These are phyloP conservation scores for Lichina pygmaea DNA, from an alignment of 495 filamentous ascomycete genomes.

Conservation along the genomic window DNA sequence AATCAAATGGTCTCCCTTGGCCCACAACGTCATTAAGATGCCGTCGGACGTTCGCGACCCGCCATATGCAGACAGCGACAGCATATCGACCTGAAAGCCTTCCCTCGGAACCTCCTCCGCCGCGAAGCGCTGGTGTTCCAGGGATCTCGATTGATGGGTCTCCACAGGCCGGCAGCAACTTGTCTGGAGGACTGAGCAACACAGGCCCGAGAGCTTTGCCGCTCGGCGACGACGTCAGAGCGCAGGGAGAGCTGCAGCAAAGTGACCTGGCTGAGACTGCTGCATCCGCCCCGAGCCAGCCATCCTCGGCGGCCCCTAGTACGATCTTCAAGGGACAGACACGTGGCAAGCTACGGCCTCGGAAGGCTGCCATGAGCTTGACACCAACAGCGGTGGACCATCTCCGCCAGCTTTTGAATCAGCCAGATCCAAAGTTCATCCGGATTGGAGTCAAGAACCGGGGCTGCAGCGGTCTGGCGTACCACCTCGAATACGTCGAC, in stretches of 20 bases:
- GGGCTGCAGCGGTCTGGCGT: conserved; percentile 90
- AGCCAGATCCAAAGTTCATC: conserved; percentile 73
- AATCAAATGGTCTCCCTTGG: too few species aligned
- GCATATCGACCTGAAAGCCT: conserved; percentile 55
- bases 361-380: conserved; percentile 78
- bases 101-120: conserved; percentile 30
- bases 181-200: background rate
- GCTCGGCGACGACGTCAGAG: too few species aligned
- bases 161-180: conserved; percentile 13
- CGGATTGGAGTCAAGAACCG: conserved; percentile 82
- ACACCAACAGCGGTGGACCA: conserved; percentile 52
- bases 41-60: conserved; percentile 26
- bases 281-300: conserved; percentile 9
- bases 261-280: background rate
- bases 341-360: conserved; percentile 40
- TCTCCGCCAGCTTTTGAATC: conserved; percentile 42
- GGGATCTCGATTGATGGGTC: conserved; percentile 40
- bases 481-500: conserved; percentile 87
- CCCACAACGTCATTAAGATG: conserved; percentile 17
- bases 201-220: background rate
- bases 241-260: background rate
- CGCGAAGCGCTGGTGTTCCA: conserved; percentile 34
- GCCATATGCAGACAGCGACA: conserved; percentile 44
- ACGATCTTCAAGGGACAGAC: conserved; percentile 11
- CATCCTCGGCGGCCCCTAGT: conserved; percentile 9